Base-by-base conservation (phyloP, 495 filamentous ascomycete genomes). In the Aspergillus affinis region DNA sequence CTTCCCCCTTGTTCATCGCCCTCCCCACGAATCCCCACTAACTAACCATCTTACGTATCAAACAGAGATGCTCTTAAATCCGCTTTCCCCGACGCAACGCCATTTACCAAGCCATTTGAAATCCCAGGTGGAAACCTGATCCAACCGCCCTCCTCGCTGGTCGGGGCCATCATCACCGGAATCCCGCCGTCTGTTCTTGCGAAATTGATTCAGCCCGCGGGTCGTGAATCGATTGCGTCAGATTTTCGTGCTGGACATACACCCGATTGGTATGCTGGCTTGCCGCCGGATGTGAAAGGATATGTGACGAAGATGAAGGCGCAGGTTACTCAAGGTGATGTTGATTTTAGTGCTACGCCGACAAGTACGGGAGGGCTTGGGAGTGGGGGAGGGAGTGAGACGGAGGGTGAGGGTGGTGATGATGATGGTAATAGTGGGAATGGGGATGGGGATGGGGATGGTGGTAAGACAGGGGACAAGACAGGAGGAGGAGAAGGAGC, bases 261-360 rank as follows among this genome's bases (percentile, higher is more conserved):
- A 21, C 65, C 67, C 1, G 32, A 32, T 3, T 69, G 67, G 65
- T 72, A 72, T 49, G 6, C 57, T 13, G 41, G 61, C 10, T 59
- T 69, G 2, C 68, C 66, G 4, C 29, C 47, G 17, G 62, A 65
- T 21, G 69, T 66, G 41, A 70, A 67, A 54, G 59, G 46, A 12
- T 70, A 69, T 59, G 27, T 70, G 19, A 21, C 51, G 0, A 60
- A 47, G 15, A 61, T 65, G 45, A 65, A 56, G 41, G 57, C 60
- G 0, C 55, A 54, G 47, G 55, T 58, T 4, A 51, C 3, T 2
- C 48, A 36, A 6, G 60, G 60, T 12, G 52, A 18, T 19, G 55
- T 62, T 13, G 36, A 62, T 23, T 50, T 62, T 18, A 58, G 55
- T 29, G 60, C 60, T 5, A 55, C 18, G 13, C 50, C 48, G 15